Percentiles rank a stretch among this genome's conserved stretches.
Conservation (phyloP, 805 yeast genomes). For the Yarrowia osloensis region DNA sequence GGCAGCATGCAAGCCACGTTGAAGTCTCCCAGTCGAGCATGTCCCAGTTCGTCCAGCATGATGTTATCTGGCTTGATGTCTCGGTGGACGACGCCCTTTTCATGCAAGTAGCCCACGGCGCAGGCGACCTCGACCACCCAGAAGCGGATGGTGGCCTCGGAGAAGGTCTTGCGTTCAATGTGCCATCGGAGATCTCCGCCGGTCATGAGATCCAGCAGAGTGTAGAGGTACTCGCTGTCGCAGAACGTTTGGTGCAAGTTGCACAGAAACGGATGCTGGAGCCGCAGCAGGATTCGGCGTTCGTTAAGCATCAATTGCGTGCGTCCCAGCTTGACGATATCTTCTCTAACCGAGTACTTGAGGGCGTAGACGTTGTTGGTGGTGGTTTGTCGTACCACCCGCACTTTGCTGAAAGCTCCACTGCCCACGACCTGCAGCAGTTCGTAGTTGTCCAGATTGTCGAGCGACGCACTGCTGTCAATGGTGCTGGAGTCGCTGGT, state of each 20-base stretch:
- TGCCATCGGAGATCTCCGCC: conserved; percentile 87
- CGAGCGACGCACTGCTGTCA: conserved; percentile 7
- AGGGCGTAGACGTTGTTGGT: conserved; percentile 62
- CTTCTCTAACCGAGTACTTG: conserved; percentile 86
- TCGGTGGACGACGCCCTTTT: conserved; percentile 63
- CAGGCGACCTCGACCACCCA: conserved; percentile 87
- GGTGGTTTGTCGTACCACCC: conserved; percentile 44
- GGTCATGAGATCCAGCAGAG: conserved; percentile 90
- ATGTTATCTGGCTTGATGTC: conserved; percentile 73
- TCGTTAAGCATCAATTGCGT: conserved; percentile 95
- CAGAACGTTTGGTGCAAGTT: conserved; percentile 92
- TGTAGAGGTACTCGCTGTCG: conserved; percentile 81
- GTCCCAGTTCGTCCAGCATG: conserved; percentile 64
- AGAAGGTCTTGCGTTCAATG: conserved; percentile 62
- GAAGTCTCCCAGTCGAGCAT: conserved; percentile 53
- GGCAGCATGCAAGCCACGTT: conserved; percentile 68
- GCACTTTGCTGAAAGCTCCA: conserved; percentile 84
- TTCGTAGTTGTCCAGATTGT: conserved; percentile 34
- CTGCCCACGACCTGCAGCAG: conserved; percentile 69
- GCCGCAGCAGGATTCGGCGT: conserved; percentile 79
- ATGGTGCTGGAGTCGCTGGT: background rate
- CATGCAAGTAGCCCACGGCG: conserved; percentile 66
- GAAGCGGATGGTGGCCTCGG: conserved; percentile 74
- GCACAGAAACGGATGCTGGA: conserved; percentile 92
- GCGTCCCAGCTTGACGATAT: conserved; percentile 90